Evolutionary conservation across 2,329 filamentous ascomycete species (phyloP).

Genomic region (Ophiostoma australiae): DNA sequence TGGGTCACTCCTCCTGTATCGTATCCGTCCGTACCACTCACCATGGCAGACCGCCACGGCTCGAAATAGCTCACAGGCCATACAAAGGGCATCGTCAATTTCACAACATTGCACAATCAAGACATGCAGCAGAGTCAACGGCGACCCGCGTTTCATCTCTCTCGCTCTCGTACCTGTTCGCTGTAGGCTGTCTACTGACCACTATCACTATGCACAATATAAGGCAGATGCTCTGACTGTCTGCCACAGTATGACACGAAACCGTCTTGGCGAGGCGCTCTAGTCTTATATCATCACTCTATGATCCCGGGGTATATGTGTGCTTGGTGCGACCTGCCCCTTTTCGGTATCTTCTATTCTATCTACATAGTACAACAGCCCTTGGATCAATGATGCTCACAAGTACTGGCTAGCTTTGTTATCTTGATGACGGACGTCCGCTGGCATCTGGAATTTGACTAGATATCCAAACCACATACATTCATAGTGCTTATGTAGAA

Average conservation of each 20-base stretch:
- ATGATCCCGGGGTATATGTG: conserved; percentile 13
- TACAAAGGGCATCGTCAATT: not conserved
- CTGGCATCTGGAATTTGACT: not conserved
- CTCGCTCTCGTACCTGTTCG: not conserved
- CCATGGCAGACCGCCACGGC: not conserved
- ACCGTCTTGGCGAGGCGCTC: not conserved
- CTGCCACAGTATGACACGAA: not conserved
- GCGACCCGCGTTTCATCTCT: conserved; percentile 20
- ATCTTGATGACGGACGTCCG: not conserved
- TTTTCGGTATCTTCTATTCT: not conserved
- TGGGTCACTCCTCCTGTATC: not conserved
- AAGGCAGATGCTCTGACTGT: not conserved
- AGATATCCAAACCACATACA: not conserved
- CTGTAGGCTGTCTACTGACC: not conserved
- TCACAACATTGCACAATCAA: conserved; percentile 15
- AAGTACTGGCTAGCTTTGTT: not conserved
- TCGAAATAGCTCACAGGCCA: not conserved
- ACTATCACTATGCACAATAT: not conserved
- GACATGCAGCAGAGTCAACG: conserved; percentile 21
- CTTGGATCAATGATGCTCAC: not conserved
- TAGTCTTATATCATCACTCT: not conserved
- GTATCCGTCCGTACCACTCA: not conserved
- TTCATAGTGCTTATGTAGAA: too few species aligned
- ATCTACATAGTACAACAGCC: not conserved
- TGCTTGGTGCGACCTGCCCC: conserved; percentile 19